Percentiles rank a stretch among this genome's conserved stretches.
Conservation (phyloP, 148 eudicot genomes). For the Linanthus parryae region DNA sequence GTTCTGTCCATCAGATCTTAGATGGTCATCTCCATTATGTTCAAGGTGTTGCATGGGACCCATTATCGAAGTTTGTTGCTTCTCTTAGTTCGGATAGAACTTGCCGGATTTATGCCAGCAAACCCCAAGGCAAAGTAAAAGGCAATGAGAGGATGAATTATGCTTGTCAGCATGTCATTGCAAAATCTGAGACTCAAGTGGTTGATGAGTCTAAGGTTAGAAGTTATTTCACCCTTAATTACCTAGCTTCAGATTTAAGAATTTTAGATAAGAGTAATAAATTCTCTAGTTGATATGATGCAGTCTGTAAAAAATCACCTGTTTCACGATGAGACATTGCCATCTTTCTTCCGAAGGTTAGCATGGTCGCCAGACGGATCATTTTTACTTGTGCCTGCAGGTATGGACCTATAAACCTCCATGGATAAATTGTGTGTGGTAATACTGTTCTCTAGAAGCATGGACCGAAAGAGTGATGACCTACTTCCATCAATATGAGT, state of each 20-base stretch:
- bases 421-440: too few species aligned
- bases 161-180: slow-evolving; percentile 75
- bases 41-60: slow-evolving; percentile 99
- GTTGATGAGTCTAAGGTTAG: slow-evolving; percentile 72
- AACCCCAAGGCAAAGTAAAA: slow-evolving; percentile 64
- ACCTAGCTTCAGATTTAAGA: not conserved
- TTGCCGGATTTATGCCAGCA: slow-evolving; percentile 71
- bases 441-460: too few species aligned
- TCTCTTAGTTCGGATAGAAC: slow-evolving; percentile 95
- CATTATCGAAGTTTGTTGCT: slow-evolving; percentile 70
- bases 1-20: slow-evolving; percentile 84
- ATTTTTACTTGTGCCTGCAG: slow-evolving; percentile 90
- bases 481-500: too few species aligned
- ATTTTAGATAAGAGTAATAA: not conserved
- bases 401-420: slow-evolving; percentile 27
- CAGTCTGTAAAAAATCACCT: slow-evolving; percentile 76
- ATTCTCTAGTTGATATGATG: slow-evolving; percentile 14
- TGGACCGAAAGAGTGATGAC: too few species aligned
- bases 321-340: slow-evolving; percentile 92
- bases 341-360: slow-evolving; percentile 94
- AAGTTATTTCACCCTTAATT: slow-evolving; percentile 1
- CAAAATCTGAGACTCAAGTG: slow-evolving; percentile 59
- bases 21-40: slow-evolving; percentile 94
- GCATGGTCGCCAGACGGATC: slow-evolving; percentile 99
- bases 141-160: slow-evolving; percentile 64